phyloP scores from a whole-genome alignment of 805 yeast species.

The Brettanomyces nanus region DNA sequence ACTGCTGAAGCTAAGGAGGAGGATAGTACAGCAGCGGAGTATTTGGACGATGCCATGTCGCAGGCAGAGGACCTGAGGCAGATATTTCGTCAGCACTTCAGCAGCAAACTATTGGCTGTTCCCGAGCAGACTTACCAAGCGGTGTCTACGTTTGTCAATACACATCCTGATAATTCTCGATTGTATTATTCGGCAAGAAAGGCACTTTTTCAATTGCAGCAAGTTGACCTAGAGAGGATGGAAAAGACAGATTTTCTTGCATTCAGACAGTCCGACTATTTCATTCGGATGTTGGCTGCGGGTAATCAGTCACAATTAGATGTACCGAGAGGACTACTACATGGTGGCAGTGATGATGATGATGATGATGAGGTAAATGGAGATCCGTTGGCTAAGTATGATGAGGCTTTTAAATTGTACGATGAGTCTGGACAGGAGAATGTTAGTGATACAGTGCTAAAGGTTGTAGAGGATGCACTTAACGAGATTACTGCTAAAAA shows the following conservation, averaged over 20 bases:
- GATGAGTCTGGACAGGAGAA: conserved; percentile 22
- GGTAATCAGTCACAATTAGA: conserved; percentile 8
- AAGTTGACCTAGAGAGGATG: conserved; percentile 41
- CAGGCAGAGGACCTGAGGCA: conserved; percentile 45
- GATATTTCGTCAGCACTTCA: conserved; percentile 39
- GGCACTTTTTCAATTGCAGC: conserved; percentile 52
- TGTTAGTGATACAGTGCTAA: conserved; percentile 38
- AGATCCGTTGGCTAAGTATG: conserved; percentile 26
- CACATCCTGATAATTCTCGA: conserved; percentile 15
- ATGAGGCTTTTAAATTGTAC: conserved; percentile 25
- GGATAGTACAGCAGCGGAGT: conserved; percentile 8
- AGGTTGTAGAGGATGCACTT: conserved; percentile 63
- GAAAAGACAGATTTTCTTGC: conserved; percentile 44
- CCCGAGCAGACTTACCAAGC: conserved; percentile 21
- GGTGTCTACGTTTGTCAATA: conserved; percentile 30
- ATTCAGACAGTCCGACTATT: conserved; percentile 53
- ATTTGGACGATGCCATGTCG: conserved; percentile 22
- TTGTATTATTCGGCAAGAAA: conserved; percentile 48
- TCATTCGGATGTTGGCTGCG: conserved; percentile 43
- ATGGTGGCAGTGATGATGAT: background rate
- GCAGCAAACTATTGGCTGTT: conserved; percentile 23
- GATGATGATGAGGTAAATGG: conserved; percentile 22
- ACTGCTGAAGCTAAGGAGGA: conserved; percentile 24
- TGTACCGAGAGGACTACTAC: background rate
- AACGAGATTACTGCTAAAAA: conserved; percentile 41